phyloP scores from a whole-genome alignment of 202 grass and related monocot genomes.

The Panicum hallii region DNA sequence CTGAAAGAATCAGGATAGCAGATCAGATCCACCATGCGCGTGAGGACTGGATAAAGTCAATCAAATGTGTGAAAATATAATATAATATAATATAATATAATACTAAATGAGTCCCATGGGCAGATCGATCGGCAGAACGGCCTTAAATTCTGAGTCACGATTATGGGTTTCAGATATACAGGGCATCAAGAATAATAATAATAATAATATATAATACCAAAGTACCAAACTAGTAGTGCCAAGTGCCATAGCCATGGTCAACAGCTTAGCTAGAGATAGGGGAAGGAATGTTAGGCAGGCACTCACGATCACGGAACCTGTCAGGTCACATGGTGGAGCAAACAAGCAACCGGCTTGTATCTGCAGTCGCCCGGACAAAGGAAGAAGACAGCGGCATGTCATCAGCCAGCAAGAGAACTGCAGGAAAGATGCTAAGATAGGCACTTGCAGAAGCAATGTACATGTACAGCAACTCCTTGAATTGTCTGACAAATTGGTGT shows the following conservation, averaged over 20 bases:
- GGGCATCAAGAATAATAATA: neutral
- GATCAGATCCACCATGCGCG: neutral
- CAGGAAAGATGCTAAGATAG: no score
- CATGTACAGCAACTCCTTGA: no score
- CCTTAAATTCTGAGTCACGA: neutral
- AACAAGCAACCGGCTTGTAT: neutral
- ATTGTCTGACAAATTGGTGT: no score
- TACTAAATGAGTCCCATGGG: neutral
- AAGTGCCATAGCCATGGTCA: neutral
- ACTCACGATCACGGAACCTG: neutral
- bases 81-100: neutral
- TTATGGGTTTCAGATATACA: neutral
- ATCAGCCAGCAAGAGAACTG: neutral
- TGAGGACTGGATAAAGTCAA: neutral
- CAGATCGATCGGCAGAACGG: neutral
- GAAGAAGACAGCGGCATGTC: neutral
- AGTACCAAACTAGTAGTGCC: neutral
- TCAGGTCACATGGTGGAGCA: neutral
- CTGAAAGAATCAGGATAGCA: neutral
- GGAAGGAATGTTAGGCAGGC: neutral
- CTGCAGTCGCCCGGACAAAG: neutral
- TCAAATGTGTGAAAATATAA: neutral
- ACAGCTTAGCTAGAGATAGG: neutral
- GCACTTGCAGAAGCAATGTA: no score
- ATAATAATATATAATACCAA: neutral